Conservation (phyloP, 2,329 filamentous ascomycete genomes). For the Cordyceps fumosorosea region DNA sequence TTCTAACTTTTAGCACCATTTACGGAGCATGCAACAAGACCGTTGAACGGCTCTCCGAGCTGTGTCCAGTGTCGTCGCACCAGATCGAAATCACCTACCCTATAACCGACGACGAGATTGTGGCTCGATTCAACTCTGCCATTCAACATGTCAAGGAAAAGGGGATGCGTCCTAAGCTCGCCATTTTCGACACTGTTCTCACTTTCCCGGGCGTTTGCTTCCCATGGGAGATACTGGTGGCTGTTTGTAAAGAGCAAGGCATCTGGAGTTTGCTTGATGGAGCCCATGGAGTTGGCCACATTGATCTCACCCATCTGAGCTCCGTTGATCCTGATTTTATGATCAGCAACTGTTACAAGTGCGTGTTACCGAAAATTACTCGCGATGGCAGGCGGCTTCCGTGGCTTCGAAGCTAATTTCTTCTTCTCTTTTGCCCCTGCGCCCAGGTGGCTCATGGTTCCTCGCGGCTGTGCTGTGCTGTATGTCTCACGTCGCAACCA, state of each 20-base stretch:
- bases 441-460: slow-evolving; percentile 60
- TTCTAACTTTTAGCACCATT: slow-evolving; percentile 60
- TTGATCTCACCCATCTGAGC: slow-evolving; percentile 53
- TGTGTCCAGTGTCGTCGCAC: slow-evolving; percentile 32
- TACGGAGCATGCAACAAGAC: slow-evolving; percentile 63
- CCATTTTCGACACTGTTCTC: slow-evolving; percentile 65
- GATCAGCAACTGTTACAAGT: slow-evolving; percentile 64
- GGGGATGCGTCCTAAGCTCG: slow-evolving; percentile 52
- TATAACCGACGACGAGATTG: slow-evolving; percentile 50
- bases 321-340: slow-evolving; percentile 63
- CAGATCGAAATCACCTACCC: slow-evolving; percentile 55
- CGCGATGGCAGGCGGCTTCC: too few species aligned
- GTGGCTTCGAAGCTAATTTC: slow-evolving; percentile 7
- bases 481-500: slow-evolving; percentile 64
- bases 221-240: slow-evolving; percentile 59
- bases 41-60: slow-evolving; percentile 54
- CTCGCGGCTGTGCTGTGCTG: slow-evolving; percentile 62
- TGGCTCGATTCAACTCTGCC: slow-evolving; percentile 22
- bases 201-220: slow-evolving; percentile 62
- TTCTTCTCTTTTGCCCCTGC: neutral
- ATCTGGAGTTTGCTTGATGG: slow-evolving; percentile 63
- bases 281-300: slow-evolving; percentile 64
- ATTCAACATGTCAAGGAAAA: slow-evolving; percentile 38
- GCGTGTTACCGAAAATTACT: too few species aligned
- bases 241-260: slow-evolving; percentile 49